Evolutionary conservation across 2,329 filamentous ascomycete species (phyloP), one percentile per base, ranked within the genome.

Genomic region (Claviceps pazoutovae): DNA sequence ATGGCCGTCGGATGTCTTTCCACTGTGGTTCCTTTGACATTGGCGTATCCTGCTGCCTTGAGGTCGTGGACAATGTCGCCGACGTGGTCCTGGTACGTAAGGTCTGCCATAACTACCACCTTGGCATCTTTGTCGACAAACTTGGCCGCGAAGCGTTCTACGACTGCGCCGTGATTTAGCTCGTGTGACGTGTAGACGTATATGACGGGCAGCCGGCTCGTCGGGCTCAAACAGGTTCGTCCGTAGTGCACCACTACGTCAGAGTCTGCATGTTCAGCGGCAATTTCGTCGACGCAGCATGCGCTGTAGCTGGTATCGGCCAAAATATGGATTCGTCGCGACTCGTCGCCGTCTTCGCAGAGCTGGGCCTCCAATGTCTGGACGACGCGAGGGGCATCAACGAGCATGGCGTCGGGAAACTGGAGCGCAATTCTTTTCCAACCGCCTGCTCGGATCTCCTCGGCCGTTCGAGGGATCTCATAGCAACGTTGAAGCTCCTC

Each of bases 251-350:
- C 84, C 1, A 97, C 86, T 0, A 89, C 87, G 55, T 97, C 85
- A 6, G 93, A 90, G 60, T 88, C 78, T 16, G 88, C 85, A 65
- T 98, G 93, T 66, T 98, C 90, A 2, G 93, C 93, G 0, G 93
- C 93, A 42, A 97, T 84, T 70, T 98, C 93, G 62, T 98, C 93
- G 17, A 97, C 90, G 62, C 93, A 98, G 69, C 93, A 98, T 0
- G 91, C 84, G 54, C 93, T 94, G 68, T 97, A 98, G 2, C 91
- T 96, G 2, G 93, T 97, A 66, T 98, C 93, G 36, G 85, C 93
- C 17, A 98, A 73, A 54, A 98, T 90, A 60, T 86, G 95, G 50
- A 97, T 74, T 55, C 74, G 64, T 51, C 51, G 58, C 43, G 50
- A 23, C 42, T 13, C 16, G 26, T 38, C 43, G 37, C 13, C 49